phyloP scores from a whole-genome alignment of 2,329 filamentous ascomycete genomes.

The Neoarthrinium moseri region DNA sequence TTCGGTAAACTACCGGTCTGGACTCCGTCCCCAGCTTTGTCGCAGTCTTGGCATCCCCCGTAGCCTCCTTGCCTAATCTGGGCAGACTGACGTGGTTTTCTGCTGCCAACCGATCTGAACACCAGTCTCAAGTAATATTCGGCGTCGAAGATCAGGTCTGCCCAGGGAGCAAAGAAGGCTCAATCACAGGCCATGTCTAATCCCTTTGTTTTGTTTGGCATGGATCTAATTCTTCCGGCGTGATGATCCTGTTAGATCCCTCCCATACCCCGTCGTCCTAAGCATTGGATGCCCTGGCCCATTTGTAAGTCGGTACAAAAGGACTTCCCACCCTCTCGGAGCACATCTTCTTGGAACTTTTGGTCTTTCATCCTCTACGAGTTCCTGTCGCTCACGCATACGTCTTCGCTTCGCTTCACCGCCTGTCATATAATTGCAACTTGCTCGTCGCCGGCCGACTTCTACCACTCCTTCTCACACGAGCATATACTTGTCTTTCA shows the following conservation, averaged over 20 bases:
- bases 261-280: slow-evolving; percentile 1
- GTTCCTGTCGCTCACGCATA: slow-evolving; percentile 18
- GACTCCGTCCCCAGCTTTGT: neutral
- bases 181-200: neutral
- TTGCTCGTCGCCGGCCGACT: slow-evolving; percentile 54
- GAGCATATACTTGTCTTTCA: slow-evolving; percentile 14
- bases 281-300: neutral
- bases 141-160: slow-evolving; percentile 20
- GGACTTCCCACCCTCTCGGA: slow-evolving; percentile 14
- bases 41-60: slow-evolving; percentile 6
- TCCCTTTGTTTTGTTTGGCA: slow-evolving; percentile 7
- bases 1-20: neutral
- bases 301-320: slow-evolving; percentile 12
- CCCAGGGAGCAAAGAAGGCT: slow-evolving; percentile 2
- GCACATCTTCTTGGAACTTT: slow-evolving; percentile 6
- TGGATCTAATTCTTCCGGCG: neutral
- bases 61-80: slow-evolving; percentile 6
- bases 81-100: slow-evolving; percentile 1
- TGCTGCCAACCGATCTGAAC: neutral
- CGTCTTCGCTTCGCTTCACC: slow-evolving; percentile 20
- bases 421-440: slow-evolving; percentile 22
- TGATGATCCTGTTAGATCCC: neutral
- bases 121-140: slow-evolving; percentile 22
- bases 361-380: slow-evolving; percentile 23
- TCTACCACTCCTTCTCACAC: slow-evolving; percentile 29